Evolutionary conservation across 2,329 filamentous ascomycete genomes (phyloP), one percentile per base, ranked within the genome.

Genomic region (Ceratocystis variospora): DNA sequence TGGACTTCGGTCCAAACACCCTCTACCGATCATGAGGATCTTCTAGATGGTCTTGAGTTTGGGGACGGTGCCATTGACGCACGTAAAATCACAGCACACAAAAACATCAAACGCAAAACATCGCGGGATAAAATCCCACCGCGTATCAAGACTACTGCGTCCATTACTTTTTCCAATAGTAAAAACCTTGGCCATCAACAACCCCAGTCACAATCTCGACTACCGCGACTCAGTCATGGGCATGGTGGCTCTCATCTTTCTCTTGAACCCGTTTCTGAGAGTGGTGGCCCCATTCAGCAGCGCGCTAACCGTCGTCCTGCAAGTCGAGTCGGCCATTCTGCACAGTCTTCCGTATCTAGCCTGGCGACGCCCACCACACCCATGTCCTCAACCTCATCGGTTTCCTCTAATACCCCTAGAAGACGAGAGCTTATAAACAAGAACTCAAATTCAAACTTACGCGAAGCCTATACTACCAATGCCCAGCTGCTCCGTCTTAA

Each of bases 231-330:
- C 45, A 81, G 80, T 68, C 66, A 65, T 19, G 63, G 66, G 8
- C 86, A 89, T 74, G 87, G 90, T 72, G 82, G 87, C 64, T 83
- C 86, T 4, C 83, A 85, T 70, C 88, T 88, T 10, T 87, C 87
- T 19, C 81, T 97, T n/a, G 93, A 96, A 73, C 91, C 93, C 25
- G 91, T 97, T 5, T 95, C 90, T 48, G 93, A 97, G 76, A 91
- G 86, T 70, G 91, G 91, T 63, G 90, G 86, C 3, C 84, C 89
- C 22, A 82, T 88, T 61, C 77, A 79, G 1, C 70, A 73, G 53
- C 83, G 81, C 68, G 77, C 78, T 17, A 80, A 79, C 69, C 82
- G 84, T 66, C 80, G 85, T 69, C 84, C 87, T 53, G 83, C 84
- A 69, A 89, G 87, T 2, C 82, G 87, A 66, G 73, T 89, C 33